Percentiles rank a stretch among this genome's conserved stretches.
These are phyloP conservation scores for Gossypium sturtianum DNA, from an alignment of 345 rosid genomes.

Conservation along the genomic window DNA sequence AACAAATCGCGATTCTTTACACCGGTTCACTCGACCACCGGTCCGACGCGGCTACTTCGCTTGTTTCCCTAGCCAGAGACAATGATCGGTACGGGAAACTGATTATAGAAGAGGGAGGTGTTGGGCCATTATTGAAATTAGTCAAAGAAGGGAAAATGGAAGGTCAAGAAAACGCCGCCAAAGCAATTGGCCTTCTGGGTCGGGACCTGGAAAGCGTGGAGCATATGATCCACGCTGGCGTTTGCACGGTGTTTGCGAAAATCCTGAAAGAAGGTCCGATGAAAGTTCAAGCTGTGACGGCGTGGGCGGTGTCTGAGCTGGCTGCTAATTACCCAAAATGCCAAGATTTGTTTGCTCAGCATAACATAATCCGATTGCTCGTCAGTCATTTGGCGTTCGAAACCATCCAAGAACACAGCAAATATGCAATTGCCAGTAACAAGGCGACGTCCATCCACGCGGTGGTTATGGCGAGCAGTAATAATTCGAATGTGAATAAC, in stretches of 20 bases:
- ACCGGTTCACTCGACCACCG: conserved; percentile 59
- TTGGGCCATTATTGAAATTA: conserved; percentile 60
- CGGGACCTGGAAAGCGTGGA: conserved; percentile 77
- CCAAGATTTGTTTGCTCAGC: conserved; percentile 74
- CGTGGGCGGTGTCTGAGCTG: conserved; percentile 89
- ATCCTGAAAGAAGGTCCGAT: conserved; percentile 86
- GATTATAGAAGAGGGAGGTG: conserved; percentile 86
- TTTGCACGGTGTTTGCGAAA: conserved; percentile 62
- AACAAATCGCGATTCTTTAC: conserved; percentile 74
- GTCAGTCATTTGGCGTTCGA: conserved; percentile 92
- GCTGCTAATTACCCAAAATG: conserved; percentile 51
- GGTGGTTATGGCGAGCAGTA: conserved; percentile 52
- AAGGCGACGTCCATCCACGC: conserved; percentile 77
- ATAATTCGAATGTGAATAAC: conserved; percentile 17
- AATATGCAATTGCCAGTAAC: conserved; percentile 60
- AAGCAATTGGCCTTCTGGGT: conserved; percentile 72
- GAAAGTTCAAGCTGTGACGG: conserved; percentile 80
- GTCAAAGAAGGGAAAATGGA: conserved; percentile 69
- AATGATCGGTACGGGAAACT: conserved; percentile 79
- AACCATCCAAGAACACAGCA: conserved; percentile 89
- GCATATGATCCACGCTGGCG: conserved; percentile 54
- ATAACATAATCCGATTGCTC: conserved; percentile 63
- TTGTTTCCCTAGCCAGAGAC: conserved; percentile 78
- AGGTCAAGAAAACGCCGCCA: conserved; percentile 82
- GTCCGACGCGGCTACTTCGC: conserved; percentile 79